A percentile compares a stretch with the other conserved stretches of the same genome.
These are phyloP conservation scores for Hericium rajendrae DNA, from an alignment of 768 basidiomycete genomes.

Conservation along the genomic window DNA sequence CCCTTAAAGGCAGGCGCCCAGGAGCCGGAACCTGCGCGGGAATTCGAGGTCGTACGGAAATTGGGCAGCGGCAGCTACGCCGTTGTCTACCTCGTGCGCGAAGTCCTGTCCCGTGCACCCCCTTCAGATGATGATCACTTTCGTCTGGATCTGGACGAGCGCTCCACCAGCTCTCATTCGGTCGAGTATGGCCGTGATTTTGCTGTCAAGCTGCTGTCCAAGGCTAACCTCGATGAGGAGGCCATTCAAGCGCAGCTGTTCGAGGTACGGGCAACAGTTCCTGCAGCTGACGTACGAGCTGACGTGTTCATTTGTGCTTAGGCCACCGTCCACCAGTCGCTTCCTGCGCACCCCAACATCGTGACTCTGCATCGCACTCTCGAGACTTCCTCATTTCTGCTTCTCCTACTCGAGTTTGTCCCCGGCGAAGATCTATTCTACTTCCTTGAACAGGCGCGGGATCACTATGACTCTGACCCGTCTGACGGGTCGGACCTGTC, in stretches of 20 bases:
- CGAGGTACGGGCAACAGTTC: constrained; percentile 45
- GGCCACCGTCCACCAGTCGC: constrained; percentile 92
- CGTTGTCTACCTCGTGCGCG: constrained; percentile 86
- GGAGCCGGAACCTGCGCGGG: constrained; percentile 38
- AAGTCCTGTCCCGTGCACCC: constrained; percentile 38
- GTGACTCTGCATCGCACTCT: constrained; percentile 91
- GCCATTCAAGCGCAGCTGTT: constrained; percentile 83
- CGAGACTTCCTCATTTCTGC: constrained; percentile 84
- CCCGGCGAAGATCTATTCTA: constrained; percentile 97
- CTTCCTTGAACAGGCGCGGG: constrained; percentile 93
- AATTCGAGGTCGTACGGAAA: constrained; percentile 78
- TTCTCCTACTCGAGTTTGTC: constrained; percentile 91
- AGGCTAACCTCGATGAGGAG: constrained; percentile 85
- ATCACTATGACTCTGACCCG: constrained; percentile 58
- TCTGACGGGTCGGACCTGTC: constrained; percentile 8
- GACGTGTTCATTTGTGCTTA: constrained; percentile 19
- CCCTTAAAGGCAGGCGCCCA: constrained; percentile 21
- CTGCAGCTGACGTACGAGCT: neutral
- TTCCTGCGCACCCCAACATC: constrained; percentile 85
- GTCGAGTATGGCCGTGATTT: constrained; percentile 64
- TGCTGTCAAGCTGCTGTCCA: constrained; percentile 95
- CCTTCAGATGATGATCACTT: constrained; percentile 33
- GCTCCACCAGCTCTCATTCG: constrained; percentile 22
- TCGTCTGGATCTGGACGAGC: constrained; percentile 24
- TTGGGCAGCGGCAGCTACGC: constrained; percentile 90